These are phyloP conservation scores for Beta macrorhiza DNA, from an alignment of 179 eudicot genomes.

Conservation along the genomic window DNA sequence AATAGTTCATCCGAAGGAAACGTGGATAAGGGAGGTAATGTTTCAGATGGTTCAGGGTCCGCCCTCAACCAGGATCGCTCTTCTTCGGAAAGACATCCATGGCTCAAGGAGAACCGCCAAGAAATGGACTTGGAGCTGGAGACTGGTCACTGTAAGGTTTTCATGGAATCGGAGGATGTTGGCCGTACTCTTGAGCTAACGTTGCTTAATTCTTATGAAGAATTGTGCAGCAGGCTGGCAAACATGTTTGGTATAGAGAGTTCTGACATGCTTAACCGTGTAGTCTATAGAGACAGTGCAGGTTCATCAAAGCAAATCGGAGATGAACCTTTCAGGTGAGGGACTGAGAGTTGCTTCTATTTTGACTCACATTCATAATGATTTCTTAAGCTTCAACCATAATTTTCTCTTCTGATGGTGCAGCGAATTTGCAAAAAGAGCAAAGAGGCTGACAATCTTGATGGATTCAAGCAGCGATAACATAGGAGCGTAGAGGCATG, in stretches of 20 bases:
- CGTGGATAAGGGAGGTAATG: slow-evolving; percentile 39
- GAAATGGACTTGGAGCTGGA: slow-evolving; percentile 48
- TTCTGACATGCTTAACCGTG: slow-evolving; percentile 57
- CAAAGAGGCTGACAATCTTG: slow-evolving; percentile 58
- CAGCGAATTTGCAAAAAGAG: slow-evolving; percentile 66
- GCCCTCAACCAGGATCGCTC: slow-evolving; percentile 54
- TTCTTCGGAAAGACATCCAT: slow-evolving; percentile 38
- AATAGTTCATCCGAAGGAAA: slow-evolving; percentile 48
- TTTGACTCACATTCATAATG: background rate
- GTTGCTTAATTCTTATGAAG: slow-evolving; percentile 51
- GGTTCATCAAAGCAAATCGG: slow-evolving; percentile 56
- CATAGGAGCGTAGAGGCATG: slow-evolving; percentile 41
- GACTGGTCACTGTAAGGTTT: slow-evolving; percentile 72
- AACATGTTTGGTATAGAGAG: slow-evolving; percentile 57
- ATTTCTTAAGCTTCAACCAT: background rate
- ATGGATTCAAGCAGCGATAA: slow-evolving; percentile 56
- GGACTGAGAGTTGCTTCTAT: slow-evolving; percentile 6
- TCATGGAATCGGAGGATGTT: slow-evolving; percentile 67
- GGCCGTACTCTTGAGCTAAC: slow-evolving; percentile 71
- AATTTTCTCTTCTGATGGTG: background rate
- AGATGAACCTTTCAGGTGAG: slow-evolving; percentile 73
- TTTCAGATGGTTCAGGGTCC: slow-evolving; percentile 68
- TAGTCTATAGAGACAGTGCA: slow-evolving; percentile 46
- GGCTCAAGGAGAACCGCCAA: slow-evolving; percentile 37
- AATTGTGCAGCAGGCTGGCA: slow-evolving; percentile 52